Percentiles rank a stretch among this genome's conserved stretches.
Conservation (phyloP, 768 basidiomycete species). For the Pisolithus microcarpus region DNA sequence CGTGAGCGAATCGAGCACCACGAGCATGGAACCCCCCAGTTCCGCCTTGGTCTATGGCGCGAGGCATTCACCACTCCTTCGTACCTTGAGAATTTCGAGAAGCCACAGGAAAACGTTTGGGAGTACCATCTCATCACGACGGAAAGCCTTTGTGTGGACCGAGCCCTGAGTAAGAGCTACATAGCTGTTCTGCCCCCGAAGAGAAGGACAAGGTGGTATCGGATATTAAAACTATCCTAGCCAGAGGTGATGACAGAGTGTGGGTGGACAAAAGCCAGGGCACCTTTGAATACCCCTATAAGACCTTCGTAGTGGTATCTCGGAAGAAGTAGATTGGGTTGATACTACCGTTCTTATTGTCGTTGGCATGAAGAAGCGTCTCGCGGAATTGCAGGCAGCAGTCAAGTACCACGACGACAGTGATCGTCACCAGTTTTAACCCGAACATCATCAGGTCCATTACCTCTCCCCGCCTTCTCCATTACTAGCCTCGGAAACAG, state of each 20-base stretch:
- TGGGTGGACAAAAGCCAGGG: constrained; percentile 76
- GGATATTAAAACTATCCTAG: constrained; percentile 49
- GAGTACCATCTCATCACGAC: constrained; percentile 45
- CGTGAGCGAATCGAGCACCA: constrained; percentile 62
- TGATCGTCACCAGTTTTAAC: too few species aligned
- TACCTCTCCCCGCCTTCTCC: too few species aligned
- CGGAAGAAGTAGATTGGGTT: constrained; percentile 32
- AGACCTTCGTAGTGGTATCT: constrained; percentile 51
- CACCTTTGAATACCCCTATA: constrained; percentile 76
- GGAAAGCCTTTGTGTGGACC: constrained; percentile 49
- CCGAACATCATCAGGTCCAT: too few species aligned
- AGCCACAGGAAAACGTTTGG: constrained; percentile 52
- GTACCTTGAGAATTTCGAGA: constrained; percentile 54
- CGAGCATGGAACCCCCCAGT: constrained; percentile 76
- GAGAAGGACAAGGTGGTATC: constrained; percentile 47
- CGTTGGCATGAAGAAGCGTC: background rate
- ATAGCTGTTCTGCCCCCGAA: constrained; percentile 57
- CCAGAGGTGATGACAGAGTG: constrained; percentile 50
- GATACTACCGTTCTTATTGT: background rate
- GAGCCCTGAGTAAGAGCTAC: constrained; percentile 82
- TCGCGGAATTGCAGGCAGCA: too few species aligned
- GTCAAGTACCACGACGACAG: too few species aligned
- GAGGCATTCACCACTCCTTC: constrained; percentile 54
- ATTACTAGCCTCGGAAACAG: too few species aligned
- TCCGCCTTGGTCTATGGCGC: constrained; percentile 70